These are phyloP conservation scores for Dactylellina haptotyla DNA, from an alignment of 2,329 filamentous ascomycete species.

Conservation along the genomic window DNA sequence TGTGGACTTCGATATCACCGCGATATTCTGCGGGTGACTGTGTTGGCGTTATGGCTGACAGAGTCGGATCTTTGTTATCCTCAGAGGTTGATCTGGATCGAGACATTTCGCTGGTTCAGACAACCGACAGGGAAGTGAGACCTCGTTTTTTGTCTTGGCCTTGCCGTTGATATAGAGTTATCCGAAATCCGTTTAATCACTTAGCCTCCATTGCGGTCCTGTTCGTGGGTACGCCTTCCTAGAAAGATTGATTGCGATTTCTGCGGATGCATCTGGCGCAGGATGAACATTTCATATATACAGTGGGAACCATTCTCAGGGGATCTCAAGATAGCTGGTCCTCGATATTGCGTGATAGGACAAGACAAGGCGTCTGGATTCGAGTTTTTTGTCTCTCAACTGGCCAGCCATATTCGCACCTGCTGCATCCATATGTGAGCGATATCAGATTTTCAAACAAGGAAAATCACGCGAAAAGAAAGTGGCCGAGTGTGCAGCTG, in stretches of 20 bases:
- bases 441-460: conserved; percentile 23
- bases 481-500: conserved; percentile 35
- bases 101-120: conserved; percentile 15
- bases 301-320: no score
- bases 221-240: not conserved
- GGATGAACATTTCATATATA: no score
- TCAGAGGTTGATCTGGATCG: conserved; percentile 20
- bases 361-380: not conserved
- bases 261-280: not conserved
- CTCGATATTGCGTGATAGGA: conserved; percentile 29
- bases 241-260: not conserved
- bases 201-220: conserved; percentile 1
- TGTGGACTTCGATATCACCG: conserved; percentile 15
- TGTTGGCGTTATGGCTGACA: conserved; percentile 14
- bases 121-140: not conserved
- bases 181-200: not conserved
- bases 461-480: conserved; percentile 21
- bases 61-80: conserved; percentile 28
- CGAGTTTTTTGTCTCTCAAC: conserved; percentile 21
- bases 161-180: conserved; percentile 8
- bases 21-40: conserved; percentile 9
- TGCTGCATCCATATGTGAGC: conserved; percentile 9
- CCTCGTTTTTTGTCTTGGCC: not conserved
- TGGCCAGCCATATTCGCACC: conserved; percentile 22
- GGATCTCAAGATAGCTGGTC: conserved; percentile 15